Conservation (phyloP, 1,284 basidiomycete genomes). For the Ceratobasidium sp. region DNA sequence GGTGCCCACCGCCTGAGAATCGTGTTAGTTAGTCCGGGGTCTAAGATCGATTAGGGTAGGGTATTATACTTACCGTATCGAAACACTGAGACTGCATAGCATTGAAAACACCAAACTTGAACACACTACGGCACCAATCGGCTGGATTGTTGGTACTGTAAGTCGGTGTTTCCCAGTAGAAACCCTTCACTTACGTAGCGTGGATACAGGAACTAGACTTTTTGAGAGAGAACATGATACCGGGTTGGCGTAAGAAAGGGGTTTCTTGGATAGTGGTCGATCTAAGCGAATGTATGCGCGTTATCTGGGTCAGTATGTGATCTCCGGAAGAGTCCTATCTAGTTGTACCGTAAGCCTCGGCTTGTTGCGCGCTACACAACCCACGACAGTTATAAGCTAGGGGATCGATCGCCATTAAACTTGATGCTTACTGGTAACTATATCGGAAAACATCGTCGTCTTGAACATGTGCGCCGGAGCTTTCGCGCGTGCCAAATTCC, state of each 20-base stretch:
- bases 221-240: not conserved
- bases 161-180: no score
- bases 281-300: constrained; percentile 17
- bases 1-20: constrained; percentile 64
- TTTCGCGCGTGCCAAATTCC: not conserved
- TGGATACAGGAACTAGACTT: constrained; percentile 41
- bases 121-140: constrained; percentile 76
- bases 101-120: constrained; percentile 89
- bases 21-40: not conserved
- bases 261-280: not conserved
- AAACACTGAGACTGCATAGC: constrained; percentile 85
- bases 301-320: not conserved
- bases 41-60: not conserved
- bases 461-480: not conserved
- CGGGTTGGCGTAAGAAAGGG: not conserved
- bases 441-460: not conserved
- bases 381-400: no score
- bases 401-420: no score
- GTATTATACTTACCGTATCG: constrained; percentile 66
- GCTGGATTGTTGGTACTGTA: constrained; percentile 57
- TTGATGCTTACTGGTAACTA: no score
- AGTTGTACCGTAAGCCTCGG: not conserved
- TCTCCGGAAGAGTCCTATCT: not conserved
- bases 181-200: constrained; percentile 29
- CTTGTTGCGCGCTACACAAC: not conserved